These are phyloP conservation scores for Colletotrichum zoysiae DNA, from an alignment of 2,329 filamentous ascomycete genomes.

Conservation along the genomic window DNA sequence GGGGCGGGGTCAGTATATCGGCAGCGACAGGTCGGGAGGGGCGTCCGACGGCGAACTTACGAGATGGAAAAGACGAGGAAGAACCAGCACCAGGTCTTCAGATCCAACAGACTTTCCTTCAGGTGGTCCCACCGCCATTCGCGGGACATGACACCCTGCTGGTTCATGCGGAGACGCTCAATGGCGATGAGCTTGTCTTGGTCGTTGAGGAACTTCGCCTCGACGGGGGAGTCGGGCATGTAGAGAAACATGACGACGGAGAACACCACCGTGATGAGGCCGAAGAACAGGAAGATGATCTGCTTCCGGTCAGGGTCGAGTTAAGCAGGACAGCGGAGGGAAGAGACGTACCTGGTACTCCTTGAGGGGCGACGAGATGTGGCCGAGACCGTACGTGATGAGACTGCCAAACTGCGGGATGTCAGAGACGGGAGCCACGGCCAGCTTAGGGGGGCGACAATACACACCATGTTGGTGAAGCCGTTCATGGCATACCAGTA, in stretches of 20 bases:
- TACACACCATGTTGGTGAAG: constrained; percentile 42
- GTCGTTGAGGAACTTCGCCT: constrained; percentile 67
- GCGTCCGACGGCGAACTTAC: constrained; percentile 48
- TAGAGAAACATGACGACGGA: constrained; percentile 63
- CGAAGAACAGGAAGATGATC: constrained; percentile 68
- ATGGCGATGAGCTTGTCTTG: constrained; percentile 70
- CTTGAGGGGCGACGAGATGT: constrained; percentile 52
- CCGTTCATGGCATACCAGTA: constrained; percentile 51
- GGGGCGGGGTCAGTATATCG: background rate
- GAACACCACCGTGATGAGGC: constrained; percentile 62
- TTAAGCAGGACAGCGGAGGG: too few species aligned
- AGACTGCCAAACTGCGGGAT: constrained; percentile 61
- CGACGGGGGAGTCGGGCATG: constrained; percentile 75
- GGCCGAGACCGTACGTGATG: constrained; percentile 69
- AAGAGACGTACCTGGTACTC: constrained; percentile 61
- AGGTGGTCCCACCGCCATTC: constrained; percentile 59
- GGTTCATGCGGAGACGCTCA: constrained; percentile 66
- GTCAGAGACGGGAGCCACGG: constrained; percentile 28
- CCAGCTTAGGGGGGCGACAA: fast-evolving
- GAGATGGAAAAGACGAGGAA: constrained; percentile 65
- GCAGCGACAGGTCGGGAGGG: background rate
- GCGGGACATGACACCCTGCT: constrained; percentile 56
- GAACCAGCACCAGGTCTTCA: constrained; percentile 59
- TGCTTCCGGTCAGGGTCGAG: constrained; percentile 44
- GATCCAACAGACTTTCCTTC: constrained; percentile 53